Evolutionary conservation across 192 early-diverging fungal genomes (phyloP).

Genomic region (Coemansia sp.): DNA sequence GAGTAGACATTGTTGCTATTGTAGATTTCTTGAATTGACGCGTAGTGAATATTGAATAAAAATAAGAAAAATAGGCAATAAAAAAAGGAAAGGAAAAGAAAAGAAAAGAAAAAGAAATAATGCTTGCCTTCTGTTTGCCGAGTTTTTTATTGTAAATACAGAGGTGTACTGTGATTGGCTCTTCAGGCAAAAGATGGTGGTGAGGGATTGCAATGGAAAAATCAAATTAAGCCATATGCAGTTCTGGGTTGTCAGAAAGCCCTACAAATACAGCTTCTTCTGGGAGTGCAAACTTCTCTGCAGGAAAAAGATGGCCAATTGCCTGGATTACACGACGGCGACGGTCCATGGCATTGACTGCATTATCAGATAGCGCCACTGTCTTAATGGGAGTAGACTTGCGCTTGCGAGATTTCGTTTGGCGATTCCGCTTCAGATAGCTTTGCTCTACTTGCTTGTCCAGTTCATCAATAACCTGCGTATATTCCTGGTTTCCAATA

Average conservation of each 20-base stretch:
- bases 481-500: constrained; percentile 87
- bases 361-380: constrained; percentile 68
- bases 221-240: constrained; percentile 26
- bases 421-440: constrained; percentile 80
- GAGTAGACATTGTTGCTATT: constrained; percentile 5
- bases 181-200: neutral
- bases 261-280: constrained; percentile 35
- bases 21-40: neutral
- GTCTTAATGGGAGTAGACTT: constrained; percentile 59
- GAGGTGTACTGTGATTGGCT: neutral
- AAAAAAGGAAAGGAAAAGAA: constrained; percentile 1
- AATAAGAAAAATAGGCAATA: constrained; percentile 1
- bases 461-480: constrained; percentile 79
- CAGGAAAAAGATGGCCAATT: constrained; percentile 59
- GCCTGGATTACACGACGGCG: constrained; percentile 68
- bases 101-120: neutral
- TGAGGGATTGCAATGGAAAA: neutral
- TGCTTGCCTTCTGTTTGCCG: neutral
- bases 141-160: constrained; percentile 7
- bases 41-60: neutral
- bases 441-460: constrained; percentile 88
- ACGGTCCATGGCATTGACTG: constrained; percentile 64
- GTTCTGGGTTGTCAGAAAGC: constrained; percentile 36
- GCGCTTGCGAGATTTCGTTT: constrained; percentile 72
- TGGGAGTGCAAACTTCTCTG: constrained; percentile 52